Conservation (phyloP, 2,329 filamentous ascomycete species). For the Ustulina deusta region DNA sequence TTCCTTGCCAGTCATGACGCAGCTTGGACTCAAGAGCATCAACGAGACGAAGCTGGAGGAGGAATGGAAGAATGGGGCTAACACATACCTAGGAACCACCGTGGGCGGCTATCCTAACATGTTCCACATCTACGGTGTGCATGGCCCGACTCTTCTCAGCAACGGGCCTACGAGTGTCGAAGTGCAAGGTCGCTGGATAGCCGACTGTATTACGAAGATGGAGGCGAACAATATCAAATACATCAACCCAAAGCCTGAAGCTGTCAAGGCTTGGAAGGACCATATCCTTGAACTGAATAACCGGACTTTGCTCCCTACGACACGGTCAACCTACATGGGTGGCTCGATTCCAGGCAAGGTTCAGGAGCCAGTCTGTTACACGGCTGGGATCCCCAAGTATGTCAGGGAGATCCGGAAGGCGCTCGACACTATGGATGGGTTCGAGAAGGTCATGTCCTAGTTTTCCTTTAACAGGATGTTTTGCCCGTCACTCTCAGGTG, state of each 20-base stretch:
- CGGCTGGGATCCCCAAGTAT: slow-evolving; percentile 57
- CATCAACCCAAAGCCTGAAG: slow-evolving; percentile 62
- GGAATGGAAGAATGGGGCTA: slow-evolving; percentile 53
- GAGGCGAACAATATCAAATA: slow-evolving; percentile 59
- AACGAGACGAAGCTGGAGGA: slow-evolving; percentile 54
- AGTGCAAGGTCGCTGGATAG: slow-evolving; percentile 68
- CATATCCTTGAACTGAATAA: slow-evolving; percentile 61
- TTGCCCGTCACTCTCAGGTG: background rate
- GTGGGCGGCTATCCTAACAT: slow-evolving; percentile 62
- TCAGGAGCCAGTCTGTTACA: slow-evolving; percentile 63
- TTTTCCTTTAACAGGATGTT: background rate
- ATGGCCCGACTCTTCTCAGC: slow-evolving; percentile 66
- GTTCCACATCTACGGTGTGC: slow-evolving; percentile 66
- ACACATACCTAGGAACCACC: slow-evolving; percentile 57
- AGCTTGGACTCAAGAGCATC: slow-evolving; percentile 59
- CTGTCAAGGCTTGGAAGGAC: slow-evolving; percentile 62
- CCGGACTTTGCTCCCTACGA: slow-evolving; percentile 61
- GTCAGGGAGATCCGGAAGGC: slow-evolving; percentile 50
- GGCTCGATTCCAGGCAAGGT: slow-evolving; percentile 53
- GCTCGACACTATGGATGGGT: slow-evolving; percentile 54
- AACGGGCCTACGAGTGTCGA: slow-evolving; percentile 69
- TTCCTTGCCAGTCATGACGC: slow-evolving; percentile 54
- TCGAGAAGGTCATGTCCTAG: slow-evolving; percentile 40
- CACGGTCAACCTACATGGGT: slow-evolving; percentile 67
- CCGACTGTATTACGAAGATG: slow-evolving; percentile 63